phyloP scores from a whole-genome alignment of 352 stramenopile genomes.

The Chrysophaeum taylorii region DNA sequence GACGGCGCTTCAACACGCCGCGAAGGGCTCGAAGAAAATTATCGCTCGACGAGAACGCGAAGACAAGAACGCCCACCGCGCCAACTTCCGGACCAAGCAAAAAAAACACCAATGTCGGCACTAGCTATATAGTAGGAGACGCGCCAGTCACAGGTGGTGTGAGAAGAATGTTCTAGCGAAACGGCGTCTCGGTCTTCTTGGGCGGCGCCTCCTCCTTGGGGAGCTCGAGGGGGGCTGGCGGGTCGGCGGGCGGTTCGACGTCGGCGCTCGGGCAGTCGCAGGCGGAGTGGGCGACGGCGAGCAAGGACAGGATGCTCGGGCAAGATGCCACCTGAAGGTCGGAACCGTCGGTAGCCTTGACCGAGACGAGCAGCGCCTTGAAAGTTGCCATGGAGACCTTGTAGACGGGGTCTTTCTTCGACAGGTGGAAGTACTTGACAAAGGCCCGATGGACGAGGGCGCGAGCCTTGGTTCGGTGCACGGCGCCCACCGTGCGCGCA shows the following conservation, averaged over 20 bases:
- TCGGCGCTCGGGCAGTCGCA: not conserved
- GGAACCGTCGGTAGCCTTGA: not conserved
- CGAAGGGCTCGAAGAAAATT: slow-evolving; percentile 2
- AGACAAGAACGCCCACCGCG: not conserved
- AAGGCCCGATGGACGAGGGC: not conserved
- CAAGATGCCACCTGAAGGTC: not conserved
- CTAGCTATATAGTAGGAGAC: not conserved
- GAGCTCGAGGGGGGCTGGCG: too few species aligned
- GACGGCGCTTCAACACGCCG: not conserved
- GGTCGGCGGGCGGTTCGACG: too few species aligned
- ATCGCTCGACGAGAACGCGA: not conserved
- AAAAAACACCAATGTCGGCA: slow-evolving; percentile 1
- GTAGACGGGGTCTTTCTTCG: not conserved
- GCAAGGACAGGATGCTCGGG: not conserved
- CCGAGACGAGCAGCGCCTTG: not conserved
- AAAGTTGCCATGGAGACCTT: not conserved
- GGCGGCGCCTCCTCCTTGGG: too few species aligned
- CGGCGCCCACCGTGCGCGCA: not conserved
- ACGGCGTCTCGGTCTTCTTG: too few species aligned
- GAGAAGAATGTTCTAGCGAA: too few species aligned
- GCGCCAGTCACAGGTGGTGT: too few species aligned
- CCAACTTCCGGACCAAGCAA: not conserved
- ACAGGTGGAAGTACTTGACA: not conserved
- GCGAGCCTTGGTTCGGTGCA: not conserved
- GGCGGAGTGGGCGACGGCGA: not conserved